Percentiles rank a stretch among this genome's conserved stretches.
phyloP scores from a whole-genome alignment of 768 basidiomycete species.

The Nidularia sp. region DNA sequence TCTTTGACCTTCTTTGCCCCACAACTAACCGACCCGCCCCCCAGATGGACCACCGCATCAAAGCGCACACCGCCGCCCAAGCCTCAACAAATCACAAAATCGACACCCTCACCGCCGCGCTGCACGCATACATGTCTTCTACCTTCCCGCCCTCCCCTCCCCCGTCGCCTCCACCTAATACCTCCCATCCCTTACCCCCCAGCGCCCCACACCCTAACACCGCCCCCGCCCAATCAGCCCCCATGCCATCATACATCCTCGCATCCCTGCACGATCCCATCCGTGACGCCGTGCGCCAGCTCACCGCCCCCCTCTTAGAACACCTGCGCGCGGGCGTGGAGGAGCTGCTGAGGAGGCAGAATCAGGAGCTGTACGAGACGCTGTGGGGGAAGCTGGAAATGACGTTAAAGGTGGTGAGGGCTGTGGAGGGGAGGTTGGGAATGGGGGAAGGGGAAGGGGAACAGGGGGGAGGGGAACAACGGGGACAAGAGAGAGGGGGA shows the following conservation, averaged over 20 bases:
- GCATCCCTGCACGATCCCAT: slow-evolving; percentile 12
- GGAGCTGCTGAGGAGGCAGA: slow-evolving; percentile 11
- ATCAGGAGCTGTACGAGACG: slow-evolving; percentile 10
- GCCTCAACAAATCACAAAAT: not conserved
- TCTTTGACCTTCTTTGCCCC: too few relatives aligned
- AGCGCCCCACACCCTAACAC: too few relatives aligned
- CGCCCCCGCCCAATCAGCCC: not conserved
- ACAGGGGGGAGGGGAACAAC: too few relatives aligned
- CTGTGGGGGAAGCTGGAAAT: slow-evolving; percentile 12
- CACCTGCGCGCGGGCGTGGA: slow-evolving; percentile 11
- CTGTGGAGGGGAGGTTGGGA: not conserved
- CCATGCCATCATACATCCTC: slow-evolving; percentile 8
- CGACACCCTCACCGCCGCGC: not conserved
- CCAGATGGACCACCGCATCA: too few relatives aligned
- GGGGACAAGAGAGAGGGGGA: too few relatives aligned
- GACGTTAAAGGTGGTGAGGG: slow-evolving; percentile 10
- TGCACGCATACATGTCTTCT: not conserved
- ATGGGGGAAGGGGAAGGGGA: too few relatives aligned
- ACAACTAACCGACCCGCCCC: too few relatives aligned
- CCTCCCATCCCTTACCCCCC: too few relatives aligned
- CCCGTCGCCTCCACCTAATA: not conserved
- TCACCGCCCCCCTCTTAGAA: slow-evolving; percentile 10
- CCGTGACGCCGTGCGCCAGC: slow-evolving; percentile 5
- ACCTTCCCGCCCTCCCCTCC: not conserved
- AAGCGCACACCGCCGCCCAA: not conserved